Evolutionary conservation across 2,329 filamentous ascomycete species (phyloP).

Genomic region (Scopulariopsis brevicaulis): DNA sequence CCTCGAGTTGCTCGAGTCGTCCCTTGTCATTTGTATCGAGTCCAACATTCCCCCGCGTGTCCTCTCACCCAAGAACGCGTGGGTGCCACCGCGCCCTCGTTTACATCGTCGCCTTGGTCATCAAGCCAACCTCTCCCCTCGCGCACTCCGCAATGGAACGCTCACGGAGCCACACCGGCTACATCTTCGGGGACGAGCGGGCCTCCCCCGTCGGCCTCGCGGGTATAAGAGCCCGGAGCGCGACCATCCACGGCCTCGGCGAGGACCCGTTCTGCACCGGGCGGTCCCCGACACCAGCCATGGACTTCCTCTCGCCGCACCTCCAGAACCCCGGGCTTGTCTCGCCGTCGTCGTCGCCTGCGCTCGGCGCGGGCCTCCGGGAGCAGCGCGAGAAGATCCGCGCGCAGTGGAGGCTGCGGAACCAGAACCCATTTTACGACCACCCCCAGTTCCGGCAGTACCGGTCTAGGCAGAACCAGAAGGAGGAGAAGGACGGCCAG

Average conservation of each 20-base stretch:
- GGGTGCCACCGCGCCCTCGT: too few relatives aligned
- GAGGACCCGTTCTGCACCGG: neutral
- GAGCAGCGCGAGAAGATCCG: neutral
- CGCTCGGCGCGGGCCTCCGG: neutral
- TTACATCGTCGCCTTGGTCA: too few relatives aligned
- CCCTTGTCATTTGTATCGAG: neutral
- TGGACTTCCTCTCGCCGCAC: neutral
- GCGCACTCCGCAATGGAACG: neutral
- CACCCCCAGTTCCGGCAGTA: constrained; percentile 55
- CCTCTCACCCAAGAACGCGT: neutral
- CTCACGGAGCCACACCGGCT: neutral
- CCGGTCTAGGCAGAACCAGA: constrained; percentile 52
- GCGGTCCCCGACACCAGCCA: neutral
- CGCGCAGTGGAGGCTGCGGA: neutral
- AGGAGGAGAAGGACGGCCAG: constrained; percentile 42
- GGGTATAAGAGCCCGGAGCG: neutral
- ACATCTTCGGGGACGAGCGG: neutral
- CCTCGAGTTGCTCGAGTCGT: neutral
- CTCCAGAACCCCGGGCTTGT: constrained; percentile 30
- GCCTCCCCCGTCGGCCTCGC: neutral
- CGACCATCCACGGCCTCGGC: neutral
- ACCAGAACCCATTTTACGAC: constrained; percentile 45
- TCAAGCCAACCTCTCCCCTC: neutral
- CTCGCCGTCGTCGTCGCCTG: constrained; percentile 13
- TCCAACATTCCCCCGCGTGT: neutral